phyloP scores from a whole-genome alignment of 148 eudicot species.

The Mesembryanthemum crystallinum region DNA sequence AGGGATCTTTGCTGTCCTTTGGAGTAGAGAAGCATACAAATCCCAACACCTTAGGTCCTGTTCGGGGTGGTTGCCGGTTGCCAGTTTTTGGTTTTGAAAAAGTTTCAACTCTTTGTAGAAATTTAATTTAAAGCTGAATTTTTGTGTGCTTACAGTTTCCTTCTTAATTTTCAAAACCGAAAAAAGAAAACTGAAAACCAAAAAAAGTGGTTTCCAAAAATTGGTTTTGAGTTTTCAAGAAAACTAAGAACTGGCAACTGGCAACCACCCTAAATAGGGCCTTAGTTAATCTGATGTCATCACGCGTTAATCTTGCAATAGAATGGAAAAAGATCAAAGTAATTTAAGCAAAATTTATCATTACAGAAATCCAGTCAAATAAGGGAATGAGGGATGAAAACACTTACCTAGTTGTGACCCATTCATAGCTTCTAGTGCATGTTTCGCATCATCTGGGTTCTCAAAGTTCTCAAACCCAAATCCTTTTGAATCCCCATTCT shows the following conservation, averaged over 20 bases:
- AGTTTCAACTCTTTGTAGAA: too few relatives aligned
- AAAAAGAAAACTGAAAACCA: too few relatives aligned
- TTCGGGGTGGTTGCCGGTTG: too few relatives aligned
- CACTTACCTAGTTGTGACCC: conserved; percentile 58
- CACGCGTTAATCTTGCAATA: conserved; percentile 64
- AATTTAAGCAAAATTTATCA: not conserved
- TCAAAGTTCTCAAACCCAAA: conserved; percentile 82
- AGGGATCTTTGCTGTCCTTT: conserved; percentile 49
- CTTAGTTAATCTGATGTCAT: conserved; percentile 62
- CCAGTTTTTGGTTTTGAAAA: too few relatives aligned
- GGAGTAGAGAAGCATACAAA: conserved; percentile 70
- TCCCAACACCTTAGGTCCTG: conserved; percentile 81
- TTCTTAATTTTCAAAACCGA: too few relatives aligned
- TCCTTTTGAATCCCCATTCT: conserved; percentile 58
- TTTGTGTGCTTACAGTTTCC: too few relatives aligned
- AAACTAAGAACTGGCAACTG: too few relatives aligned
- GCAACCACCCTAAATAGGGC: too few relatives aligned
- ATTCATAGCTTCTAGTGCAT: conserved; percentile 65
- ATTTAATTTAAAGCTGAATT: too few relatives aligned
- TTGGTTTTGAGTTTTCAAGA: too few relatives aligned
- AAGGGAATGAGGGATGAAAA: not conserved
- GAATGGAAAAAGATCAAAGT: conserved; percentile 6
- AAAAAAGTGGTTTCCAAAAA: too few relatives aligned
- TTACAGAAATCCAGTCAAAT: not conserved
- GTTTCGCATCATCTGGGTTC: conserved; percentile 55